Base-by-base conservation (phyloP, 495 filamentous ascomycete species). In the Neurospora cerealis region DNA sequence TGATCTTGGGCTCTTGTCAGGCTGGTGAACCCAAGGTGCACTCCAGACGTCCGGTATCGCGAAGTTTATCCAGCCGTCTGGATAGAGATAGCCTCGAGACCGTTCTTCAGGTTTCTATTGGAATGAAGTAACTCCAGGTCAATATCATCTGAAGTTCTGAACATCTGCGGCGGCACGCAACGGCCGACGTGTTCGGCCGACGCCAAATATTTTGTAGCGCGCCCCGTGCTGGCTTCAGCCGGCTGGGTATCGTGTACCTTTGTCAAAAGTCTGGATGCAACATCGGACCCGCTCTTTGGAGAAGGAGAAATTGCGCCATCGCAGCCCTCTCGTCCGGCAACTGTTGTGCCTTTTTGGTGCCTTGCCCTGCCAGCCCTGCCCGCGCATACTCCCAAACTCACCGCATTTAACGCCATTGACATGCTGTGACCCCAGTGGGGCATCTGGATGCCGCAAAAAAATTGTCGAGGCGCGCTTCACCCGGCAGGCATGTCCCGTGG, bases 241-340 rank as follows among this genome's bases (percentile, higher is more conserved):
- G 72, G 46, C 6, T 39, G 38, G 48, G 79, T 81, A 81, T 73
- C 70, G 11, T 8, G 60, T 77, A 79, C 78, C 46, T 66, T 4
- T 66, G 54, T 32, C 2, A 66, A 7, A 66, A 66, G 54, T 66
- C 54, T 66, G 54, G 54, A 66, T 66, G 54, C 28, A 32, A 62
- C 54, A 32, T 74, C 38, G 74, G 73, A 66, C 74, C 74, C 74
- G 73, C 70, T 36, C 69, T 72, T 70, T 69, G 44, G 72, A 34
- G 28, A 66, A 66, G 42, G 72, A 72, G 70, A 76, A 75, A 81
- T 81, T 81, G 79, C 79, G 78, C 78, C 75, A 81, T 81, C 70
- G 74, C 77, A 74, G 73, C 78, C 79, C 74, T 34, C 28, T 34
- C 13, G 54, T 62, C 54, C 28, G 28, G 34, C 28, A 19, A 66